Evolutionary conservation across 768 basidiomycete species (phyloP).

Genomic region (Auricularia sp.): DNA sequence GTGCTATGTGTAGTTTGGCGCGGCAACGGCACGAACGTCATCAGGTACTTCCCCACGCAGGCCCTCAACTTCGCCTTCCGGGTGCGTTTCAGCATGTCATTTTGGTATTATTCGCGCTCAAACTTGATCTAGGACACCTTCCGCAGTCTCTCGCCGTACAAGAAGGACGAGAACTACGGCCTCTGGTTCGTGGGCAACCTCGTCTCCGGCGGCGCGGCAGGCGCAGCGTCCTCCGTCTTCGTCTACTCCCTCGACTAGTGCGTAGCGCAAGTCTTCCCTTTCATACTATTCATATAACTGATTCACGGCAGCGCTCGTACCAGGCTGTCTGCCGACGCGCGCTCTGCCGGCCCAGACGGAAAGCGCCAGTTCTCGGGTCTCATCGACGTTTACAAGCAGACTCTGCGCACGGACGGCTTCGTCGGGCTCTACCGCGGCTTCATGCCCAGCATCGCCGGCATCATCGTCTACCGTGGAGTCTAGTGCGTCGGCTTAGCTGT

Average conservation of each 20-base stretch:
- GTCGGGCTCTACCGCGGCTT: slow-evolving; percentile 35
- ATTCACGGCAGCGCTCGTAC: slow-evolving; percentile 27
- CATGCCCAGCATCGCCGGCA: slow-evolving; percentile 31
- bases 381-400: slow-evolving; percentile 35
- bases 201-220: slow-evolving; percentile 34
- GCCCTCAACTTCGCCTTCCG: slow-evolving; percentile 40
- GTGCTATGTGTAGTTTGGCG: slow-evolving; percentile 28
- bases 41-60: slow-evolving; percentile 39
- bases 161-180: slow-evolving; percentile 27
- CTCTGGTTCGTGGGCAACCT: slow-evolving; percentile 33
- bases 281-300: too few species aligned
- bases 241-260: slow-evolving; percentile 40
- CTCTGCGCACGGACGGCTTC: slow-evolving; percentile 31
- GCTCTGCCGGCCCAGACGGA: slow-evolving; percentile 28
- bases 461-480: slow-evolving; percentile 35
- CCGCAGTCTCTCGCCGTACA: slow-evolving; percentile 29
- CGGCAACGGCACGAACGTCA: slow-evolving; percentile 34
- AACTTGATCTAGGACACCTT: slow-evolving; percentile 21
- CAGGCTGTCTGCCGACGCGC: slow-evolving; percentile 32
- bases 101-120: neutral
- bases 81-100: neutral
- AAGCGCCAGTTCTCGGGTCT: slow-evolving; percentile 32
- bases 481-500: slow-evolving; percentile 22
- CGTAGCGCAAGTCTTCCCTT: neutral
- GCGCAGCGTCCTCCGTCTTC: slow-evolving; percentile 32